Evolutionary conservation across 208 protist species (phyloP), one percentile per base, ranked within the genome.

Genomic region (Lotmaria passim): DNA sequence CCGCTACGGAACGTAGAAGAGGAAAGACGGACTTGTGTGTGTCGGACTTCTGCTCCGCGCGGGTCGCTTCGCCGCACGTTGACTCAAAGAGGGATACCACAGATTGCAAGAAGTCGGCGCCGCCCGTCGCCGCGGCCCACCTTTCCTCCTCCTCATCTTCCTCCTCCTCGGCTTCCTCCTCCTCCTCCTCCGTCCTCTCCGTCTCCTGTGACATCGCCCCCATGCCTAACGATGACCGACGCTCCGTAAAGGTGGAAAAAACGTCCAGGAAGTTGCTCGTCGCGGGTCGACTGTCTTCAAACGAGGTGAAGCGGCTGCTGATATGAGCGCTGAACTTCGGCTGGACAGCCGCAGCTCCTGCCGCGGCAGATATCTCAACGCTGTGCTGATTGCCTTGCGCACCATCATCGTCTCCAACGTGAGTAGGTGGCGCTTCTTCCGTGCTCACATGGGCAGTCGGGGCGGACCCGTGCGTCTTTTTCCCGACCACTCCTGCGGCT

Each of bases 231-330:
- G n/a, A 19, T 10, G 33, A 17, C 2, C 12, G 12, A 5, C 38
- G 55, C n/a, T 61, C 55, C 11, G 33, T 44, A 23, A 51, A 63
- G 17, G 23, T 28, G 10, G 51, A 51, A 23, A 61, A 61, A 17
- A 41, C 48, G 57, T 51, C 57, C 1, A 63, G 57, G 39, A 38
- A 63, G 41, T 43, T 48, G 19, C 57, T 38, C 28, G 2, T 11
- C 6, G 57, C 3, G 1, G 41, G 41, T 12, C 39, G 57, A 3
- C 15, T 12, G 8, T 48, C 57, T 24, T 17, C 26, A 4, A 63
- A 38, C 6, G 57, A 63, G 36, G 57, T 24, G 11, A 50, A 24
- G 38, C 55, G 36, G n/a, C 36, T 47, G 38, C n/a, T 61, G n/a
- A 47, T 38, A n/a, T 43, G 36, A 8, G 21, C 12, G 55, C 55